phyloP scores from a whole-genome alignment of 257 asterid genomes.

The Forsythia viridissima region DNA sequence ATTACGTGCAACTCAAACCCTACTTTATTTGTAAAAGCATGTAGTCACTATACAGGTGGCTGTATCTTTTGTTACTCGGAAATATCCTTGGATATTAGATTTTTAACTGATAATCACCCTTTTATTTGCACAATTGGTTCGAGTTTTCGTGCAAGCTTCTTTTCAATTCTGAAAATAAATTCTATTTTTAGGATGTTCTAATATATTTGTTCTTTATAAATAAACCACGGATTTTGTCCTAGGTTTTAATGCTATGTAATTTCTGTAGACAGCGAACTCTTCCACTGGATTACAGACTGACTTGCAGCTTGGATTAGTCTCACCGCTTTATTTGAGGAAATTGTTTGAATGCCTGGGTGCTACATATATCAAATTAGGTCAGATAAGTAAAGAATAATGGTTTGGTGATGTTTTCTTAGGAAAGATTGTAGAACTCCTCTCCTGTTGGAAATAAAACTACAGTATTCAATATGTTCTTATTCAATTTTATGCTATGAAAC shows the following conservation, averaged over 20 bases:
- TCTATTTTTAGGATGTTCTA: neutral
- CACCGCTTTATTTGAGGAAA: slow-evolving; percentile 86
- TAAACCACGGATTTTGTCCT: neutral
- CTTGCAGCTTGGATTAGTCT: slow-evolving; percentile 88
- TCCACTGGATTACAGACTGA: slow-evolving; percentile 64
- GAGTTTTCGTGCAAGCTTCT: slow-evolving; percentile 12
- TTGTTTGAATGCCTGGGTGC: slow-evolving; percentile 97
- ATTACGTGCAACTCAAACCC: neutral
- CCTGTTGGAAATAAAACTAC: slow-evolving; percentile 6
- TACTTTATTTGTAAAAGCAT: neutral
- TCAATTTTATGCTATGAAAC: slow-evolving; percentile 8
- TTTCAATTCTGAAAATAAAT: neutral
- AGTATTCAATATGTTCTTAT: neutral
- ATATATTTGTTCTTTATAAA: slow-evolving; percentile 10
- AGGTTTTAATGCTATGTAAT: slow-evolving; percentile 24
- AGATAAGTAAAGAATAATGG: slow-evolving; percentile 46
- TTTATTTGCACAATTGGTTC: neutral
- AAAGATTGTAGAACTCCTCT: neutral
- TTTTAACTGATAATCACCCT: neutral
- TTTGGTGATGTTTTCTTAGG: neutral
- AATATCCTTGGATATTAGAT: neutral
- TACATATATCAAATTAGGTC: slow-evolving; percentile 92
- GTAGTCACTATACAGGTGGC: neutral
- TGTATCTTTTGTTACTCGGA: neutral
- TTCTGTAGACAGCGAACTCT: slow-evolving; percentile 63